Percentiles rank a stretch among this genome's conserved stretches.
phyloP scores from a whole-genome alignment of 2,329 filamentous ascomycete species.

The Trichoderma arundinaceum region DNA sequence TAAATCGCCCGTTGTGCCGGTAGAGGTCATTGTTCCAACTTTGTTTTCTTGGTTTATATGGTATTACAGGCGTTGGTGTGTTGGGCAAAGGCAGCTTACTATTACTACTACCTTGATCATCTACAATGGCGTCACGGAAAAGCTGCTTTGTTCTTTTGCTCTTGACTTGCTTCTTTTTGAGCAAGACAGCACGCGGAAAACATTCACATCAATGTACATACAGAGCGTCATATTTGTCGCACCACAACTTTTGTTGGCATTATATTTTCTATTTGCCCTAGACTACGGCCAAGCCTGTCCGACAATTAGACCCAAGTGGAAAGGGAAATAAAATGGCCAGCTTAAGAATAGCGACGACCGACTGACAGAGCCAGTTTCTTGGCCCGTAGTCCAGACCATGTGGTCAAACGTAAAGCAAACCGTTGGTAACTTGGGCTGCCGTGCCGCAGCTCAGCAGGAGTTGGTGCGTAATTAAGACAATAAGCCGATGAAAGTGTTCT shows the following conservation, averaged over 20 bases:
- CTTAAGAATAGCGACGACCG: slow-evolving; percentile 41
- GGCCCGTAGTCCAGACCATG: slow-evolving; percentile 42
- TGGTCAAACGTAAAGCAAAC: slow-evolving; percentile 34
- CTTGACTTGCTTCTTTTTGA: not conserved
- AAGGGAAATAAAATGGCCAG: slow-evolving; percentile 22
- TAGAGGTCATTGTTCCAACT: not conserved
- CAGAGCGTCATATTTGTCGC: not conserved
- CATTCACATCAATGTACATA: not conserved
- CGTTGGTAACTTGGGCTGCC: slow-evolving; percentile 2
- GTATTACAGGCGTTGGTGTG: no score
- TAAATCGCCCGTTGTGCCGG: not conserved
- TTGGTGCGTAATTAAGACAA: slow-evolving; percentile 23
- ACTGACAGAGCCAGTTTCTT: slow-evolving; percentile 44
- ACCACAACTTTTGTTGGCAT: slow-evolving; percentile 22
- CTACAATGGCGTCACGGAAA: no score
- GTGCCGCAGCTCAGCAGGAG: not conserved
- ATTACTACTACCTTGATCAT: no score
- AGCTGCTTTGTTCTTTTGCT: no score
- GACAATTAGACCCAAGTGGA: slow-evolving; percentile 31
- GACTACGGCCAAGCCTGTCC: slow-evolving; percentile 46
- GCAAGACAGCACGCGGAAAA: not conserved
- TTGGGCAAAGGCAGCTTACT: no score
- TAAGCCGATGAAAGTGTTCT: not conserved
- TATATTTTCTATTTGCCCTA: slow-evolving; percentile 37
- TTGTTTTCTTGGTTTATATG: no score